Evolutionary conservation across 441 rosid genomes (phyloP), one percentile per base, ranked within the genome.

Genomic region (Populus hybrid): DNA sequence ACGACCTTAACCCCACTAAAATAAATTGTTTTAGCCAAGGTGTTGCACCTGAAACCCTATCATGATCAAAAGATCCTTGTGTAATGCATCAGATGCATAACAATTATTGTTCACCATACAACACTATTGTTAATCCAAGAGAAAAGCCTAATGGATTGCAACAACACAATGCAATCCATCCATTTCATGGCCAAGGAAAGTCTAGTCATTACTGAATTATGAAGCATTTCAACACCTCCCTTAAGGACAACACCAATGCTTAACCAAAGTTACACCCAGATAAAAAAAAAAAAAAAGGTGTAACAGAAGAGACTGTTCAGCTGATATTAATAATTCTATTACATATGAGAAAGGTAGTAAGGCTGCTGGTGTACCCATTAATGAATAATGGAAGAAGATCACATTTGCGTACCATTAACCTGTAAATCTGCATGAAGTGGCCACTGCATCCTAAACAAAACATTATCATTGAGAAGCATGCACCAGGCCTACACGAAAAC

Each of bases 371-470:
- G 66, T 50, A 23, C 36, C 63, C 40, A 50, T 23, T 34, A 12
- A 63, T 10, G 50, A 11, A 73, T 14, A 61, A 9, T 34, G 38
- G 67, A 70, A 67, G 21, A 46, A 24, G 57, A 61, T 14, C 59
- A 75, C n/a, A 23, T 70, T 53, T 77, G 65, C 88, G 76, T 92
- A 93, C 98, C 98, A 85, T 93, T 93, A 85, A 91, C 80, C 82
- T 89, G 97, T 79, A 93, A 87, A 73, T 91, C 92, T 79, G 94
- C 86, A 84, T 79, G 80, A 61, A 87, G 95, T 34, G 98, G 98
- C 98, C 98, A 93, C 74, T 90, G 98, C 89, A 93, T 89, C 90
- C 98, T 92, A 79, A 85, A 92, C 59, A 88, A 75, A 79, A 92
- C 97, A 86, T 89, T 89, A 84, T 91, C 97, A 76, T 92, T 91